Evolutionary conservation across 2,329 filamentous ascomycete genomes (phyloP).

Genomic region (Paecilomyces sp.): DNA sequence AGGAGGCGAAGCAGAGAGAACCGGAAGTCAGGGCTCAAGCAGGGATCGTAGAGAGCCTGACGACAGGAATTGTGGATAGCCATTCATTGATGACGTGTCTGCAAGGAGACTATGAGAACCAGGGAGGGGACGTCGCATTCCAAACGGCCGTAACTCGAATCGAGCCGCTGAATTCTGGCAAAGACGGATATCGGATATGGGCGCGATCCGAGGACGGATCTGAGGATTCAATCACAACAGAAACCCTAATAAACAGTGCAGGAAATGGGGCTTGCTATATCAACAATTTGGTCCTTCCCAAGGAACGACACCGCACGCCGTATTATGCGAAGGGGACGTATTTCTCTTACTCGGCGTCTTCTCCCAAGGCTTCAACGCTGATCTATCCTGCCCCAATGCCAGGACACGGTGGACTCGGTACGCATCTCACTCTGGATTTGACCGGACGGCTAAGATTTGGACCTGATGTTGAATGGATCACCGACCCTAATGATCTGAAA

Average conservation of each 20-base stretch:
- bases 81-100: constrained; percentile 79
- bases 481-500: constrained; percentile 60
- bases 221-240: constrained; percentile 56
- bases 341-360: constrained; percentile 68
- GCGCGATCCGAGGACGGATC: constrained; percentile 38
- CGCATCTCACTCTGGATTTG: constrained; percentile 88
- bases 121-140: constrained; percentile 67
- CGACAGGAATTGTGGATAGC: constrained; percentile 84
- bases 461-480: constrained; percentile 91
- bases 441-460: constrained; percentile 80
- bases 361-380: constrained; percentile 62
- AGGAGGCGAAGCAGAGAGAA: constrained; percentile 59
- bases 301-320: constrained; percentile 48
- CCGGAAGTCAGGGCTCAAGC: constrained; percentile 65
- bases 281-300: constrained; percentile 68
- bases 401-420: constrained; percentile 81
- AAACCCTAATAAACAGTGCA: constrained; percentile 77
- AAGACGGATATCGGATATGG: constrained; percentile 62
- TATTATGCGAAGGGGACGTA: constrained; percentile 94
- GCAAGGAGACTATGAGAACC: constrained; percentile 67
- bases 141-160: constrained; percentile 59
- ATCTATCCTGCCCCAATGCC: constrained; percentile 83
- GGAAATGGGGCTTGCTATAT: constrained; percentile 70
- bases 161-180: constrained; percentile 45
- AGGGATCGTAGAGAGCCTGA: constrained; percentile 74